Evolutionary conservation across 2,329 filamentous ascomycete species (phyloP), one percentile per base, ranked within the genome.

Genomic region (Calonectria crousiana): DNA sequence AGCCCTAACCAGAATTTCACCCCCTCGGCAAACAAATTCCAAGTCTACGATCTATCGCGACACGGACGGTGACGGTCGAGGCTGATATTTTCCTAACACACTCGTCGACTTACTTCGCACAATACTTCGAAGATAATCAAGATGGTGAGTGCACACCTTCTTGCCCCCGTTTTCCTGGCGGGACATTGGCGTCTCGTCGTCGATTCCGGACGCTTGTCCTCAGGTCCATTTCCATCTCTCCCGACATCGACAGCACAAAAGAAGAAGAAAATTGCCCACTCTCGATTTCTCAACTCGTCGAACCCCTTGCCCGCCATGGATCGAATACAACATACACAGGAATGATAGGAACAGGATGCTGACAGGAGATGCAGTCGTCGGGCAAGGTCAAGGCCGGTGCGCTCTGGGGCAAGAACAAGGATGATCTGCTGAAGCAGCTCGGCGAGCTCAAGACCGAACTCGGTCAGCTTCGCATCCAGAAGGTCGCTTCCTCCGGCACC

Each of bases 351-450:
- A 74, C 71, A 76, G 73, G 77, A 74, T 75, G 78, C 82, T 83
- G 80, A 83, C 82, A 80, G 75, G 72, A 47, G n/a, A 74, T 83
- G 72, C 80, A 88, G 86, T 88, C 86, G 85, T 86, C 86, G 81
- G 84, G 84, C 82, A 93, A 93, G 92, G 95, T 99, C 90, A 98
- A 98, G 94, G 93, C 96, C 88, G 92, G 92, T 90, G 92, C 95
- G 90, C 95, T 99, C 89, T 98, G 97, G 97, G 93, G 92, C 91
- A 99, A 99, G 95, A 96, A 92, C 94, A 98, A 98, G 94, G 95
- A 98, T 86, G 97, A 99, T 85, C 92, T 99, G 89, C 92, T 92
- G 87, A 98, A 97, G 92, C 95, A 98, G 89, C 93, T 98, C 86
- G 93, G 93, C 84, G 95, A 98, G 89, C 91, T 98, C 87, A 98